These are phyloP conservation scores for Trypethelium eluteriae DNA, from an alignment of 495 filamentous ascomycete genomes.

Conservation along the genomic window DNA sequence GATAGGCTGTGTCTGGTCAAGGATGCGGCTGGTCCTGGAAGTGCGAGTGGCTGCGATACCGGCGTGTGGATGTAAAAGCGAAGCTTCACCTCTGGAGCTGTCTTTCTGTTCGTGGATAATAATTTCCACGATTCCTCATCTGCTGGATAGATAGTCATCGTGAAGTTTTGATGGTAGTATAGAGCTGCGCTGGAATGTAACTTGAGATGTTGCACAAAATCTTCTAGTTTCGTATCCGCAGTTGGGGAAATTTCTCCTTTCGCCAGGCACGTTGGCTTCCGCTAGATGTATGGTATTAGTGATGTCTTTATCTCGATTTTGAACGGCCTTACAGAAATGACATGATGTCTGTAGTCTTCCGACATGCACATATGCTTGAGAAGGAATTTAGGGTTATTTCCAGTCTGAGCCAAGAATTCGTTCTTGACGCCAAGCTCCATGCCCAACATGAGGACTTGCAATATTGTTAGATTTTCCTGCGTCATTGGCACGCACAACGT, in stretches of 20 bases:
- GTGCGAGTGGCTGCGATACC: background rate
- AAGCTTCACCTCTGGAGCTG: background rate
- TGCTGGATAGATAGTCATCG: constrained; percentile 13
- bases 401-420: background rate
- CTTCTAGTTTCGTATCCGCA: background rate
- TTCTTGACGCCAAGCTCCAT: background rate
- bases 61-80: background rate
- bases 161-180: constrained; percentile 17
- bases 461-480: background rate
- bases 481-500: background rate
- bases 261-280: background rate
- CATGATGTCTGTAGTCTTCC: background rate
- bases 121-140: constrained; percentile 15
- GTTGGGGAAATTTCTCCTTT: background rate
- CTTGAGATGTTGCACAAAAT: background rate
- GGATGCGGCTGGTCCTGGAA: background rate
- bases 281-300: background rate
- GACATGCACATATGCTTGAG: background rate
- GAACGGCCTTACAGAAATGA: background rate
- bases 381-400: background rate
- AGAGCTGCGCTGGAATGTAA: background rate
- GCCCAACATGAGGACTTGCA: background rate
- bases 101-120: background rate
- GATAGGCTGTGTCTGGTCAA: background rate
- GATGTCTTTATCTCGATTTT: background rate